These are phyloP conservation scores for Collybiopsis confluens DNA, from an alignment of 768 basidiomycete genomes.

Conservation along the genomic window DNA sequence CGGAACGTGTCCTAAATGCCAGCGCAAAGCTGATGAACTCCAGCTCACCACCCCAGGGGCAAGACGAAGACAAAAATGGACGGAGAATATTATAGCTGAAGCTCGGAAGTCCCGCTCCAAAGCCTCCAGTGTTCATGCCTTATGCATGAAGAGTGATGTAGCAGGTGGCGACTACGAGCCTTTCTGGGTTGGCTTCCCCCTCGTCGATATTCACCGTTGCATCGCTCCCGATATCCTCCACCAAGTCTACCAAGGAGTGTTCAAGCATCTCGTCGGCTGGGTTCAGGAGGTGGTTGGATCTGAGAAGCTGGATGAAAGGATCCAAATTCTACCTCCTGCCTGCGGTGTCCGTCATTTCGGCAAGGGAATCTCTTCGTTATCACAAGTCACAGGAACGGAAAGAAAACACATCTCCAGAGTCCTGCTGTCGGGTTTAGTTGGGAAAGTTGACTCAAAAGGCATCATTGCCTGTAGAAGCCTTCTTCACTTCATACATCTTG, in stretches of 20 bases:
- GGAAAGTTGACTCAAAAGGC: conserved; percentile 17
- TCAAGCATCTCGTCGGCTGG: conserved; percentile 41
- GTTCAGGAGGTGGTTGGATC: conserved; percentile 15
- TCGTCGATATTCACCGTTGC: too few relatives aligned
- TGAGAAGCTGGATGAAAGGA: conserved; percentile 33
- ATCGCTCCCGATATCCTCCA: too few relatives aligned
- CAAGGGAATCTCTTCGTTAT: conserved; percentile 31
- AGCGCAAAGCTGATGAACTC: background rate
- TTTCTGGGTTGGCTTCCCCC: conserved; percentile 39
- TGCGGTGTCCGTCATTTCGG: conserved; percentile 29
- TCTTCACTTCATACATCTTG: conserved; percentile 29
- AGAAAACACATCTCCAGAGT: conserved; percentile 16
- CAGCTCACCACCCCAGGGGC: background rate
- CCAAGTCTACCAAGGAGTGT: too few relatives aligned
- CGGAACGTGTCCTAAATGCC: background rate
- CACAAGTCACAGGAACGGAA: conserved; percentile 37
- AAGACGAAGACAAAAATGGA: background rate
- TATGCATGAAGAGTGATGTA: background rate
- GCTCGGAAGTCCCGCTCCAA: background rate
- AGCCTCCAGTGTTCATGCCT: too few relatives aligned
- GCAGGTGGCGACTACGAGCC: conserved; percentile 15
- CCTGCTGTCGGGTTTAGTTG: conserved; percentile 22
- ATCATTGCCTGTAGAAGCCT: conserved; percentile 19
- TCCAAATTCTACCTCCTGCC: conserved; percentile 24
- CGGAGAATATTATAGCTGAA: background rate